A percentile compares a stretch with the other conserved stretches of the same genome.
Evolutionary conservation across 768 basidiomycete genomes (phyloP).

Genomic region (Galerina sulciceps): DNA sequence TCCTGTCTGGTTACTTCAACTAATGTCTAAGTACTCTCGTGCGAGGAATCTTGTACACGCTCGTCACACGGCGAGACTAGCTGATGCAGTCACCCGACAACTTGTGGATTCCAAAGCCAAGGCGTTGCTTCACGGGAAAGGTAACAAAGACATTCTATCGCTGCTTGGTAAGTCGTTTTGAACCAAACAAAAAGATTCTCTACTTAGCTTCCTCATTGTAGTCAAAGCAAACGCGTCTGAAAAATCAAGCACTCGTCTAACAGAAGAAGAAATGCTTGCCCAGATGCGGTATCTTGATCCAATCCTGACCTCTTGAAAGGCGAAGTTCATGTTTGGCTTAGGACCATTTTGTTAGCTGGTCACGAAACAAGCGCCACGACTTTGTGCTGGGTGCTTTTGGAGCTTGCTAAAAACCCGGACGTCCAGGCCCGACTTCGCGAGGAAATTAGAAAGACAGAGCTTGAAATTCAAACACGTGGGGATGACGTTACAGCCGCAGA

Average conservation of each 20-base stretch:
- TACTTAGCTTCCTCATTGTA: constrained; percentile 19
- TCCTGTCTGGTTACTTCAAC: constrained; percentile 48
- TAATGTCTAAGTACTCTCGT: constrained; percentile 51
- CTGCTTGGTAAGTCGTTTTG: constrained; percentile 48
- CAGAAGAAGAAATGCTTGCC: constrained; percentile 50
- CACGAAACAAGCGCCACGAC: constrained; percentile 69
- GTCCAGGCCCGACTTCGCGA: constrained; percentile 64
- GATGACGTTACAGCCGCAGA: constrained; percentile 47
- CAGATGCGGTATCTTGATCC: constrained; percentile 54
- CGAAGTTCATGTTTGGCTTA: constrained; percentile 15
- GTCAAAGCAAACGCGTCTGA: constrained; percentile 61
- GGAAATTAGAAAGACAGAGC: constrained; percentile 52
- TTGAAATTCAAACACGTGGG: constrained; percentile 37
- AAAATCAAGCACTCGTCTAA: constrained; percentile 44
- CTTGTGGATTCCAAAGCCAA: constrained; percentile 53
- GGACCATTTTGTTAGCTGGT: constrained; percentile 50
- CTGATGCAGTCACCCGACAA: constrained; percentile 48
- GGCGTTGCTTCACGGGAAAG: constrained; percentile 50
- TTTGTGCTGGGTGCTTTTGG: constrained; percentile 64
- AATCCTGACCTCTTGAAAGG: background rate
- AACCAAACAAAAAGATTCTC: background rate
- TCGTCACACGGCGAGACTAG: constrained; percentile 46
- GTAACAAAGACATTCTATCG: constrained; percentile 57
- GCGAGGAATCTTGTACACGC: constrained; percentile 49
- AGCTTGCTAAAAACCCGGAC: constrained; percentile 60